Base-by-base conservation (phyloP, 2,329 filamentous ascomycete species). In the Xylaria sp. region DNA sequence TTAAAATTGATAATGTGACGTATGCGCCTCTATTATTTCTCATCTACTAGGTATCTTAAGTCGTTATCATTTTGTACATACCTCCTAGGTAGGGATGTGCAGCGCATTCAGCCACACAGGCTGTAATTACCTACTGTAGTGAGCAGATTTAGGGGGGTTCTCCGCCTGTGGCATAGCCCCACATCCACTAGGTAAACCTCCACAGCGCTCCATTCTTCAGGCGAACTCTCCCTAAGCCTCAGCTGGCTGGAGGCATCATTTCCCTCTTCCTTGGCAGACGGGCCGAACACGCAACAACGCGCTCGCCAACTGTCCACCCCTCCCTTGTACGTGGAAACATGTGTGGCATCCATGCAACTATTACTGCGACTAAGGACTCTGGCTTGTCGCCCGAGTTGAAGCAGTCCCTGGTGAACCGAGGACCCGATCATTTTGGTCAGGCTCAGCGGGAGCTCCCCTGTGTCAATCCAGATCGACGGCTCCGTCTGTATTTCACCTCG, bases 401-500 rank as follows among this genome's bases (percentile, higher is more conserved):
- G 60, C 71, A 75, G 40, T 74, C 81, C 17, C 79, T 89, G 21
- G 77, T 76, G 65, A 87, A 82, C 37, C 83, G 87, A 67, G 87
- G 86, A 0, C 87, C 86, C 1, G 87, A 89, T 70, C 82, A 88
- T 71, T 72, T 82, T 23, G 85, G 83, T 38, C 78, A 80, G 31
- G 72, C 78, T 19, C 71, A 77, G 19, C 71, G 73, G 28, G 59
- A 67, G 15, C 31, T 72, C 33, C 28, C 63, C 21, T 60, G 71
- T 68, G 50, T 70, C 66, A 61, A 70, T n/a, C 52, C 57, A 12
- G 60, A 68, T 52, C 72, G 72, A 42, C 61, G 61, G 52, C 57
- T 69, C 19, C 73, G 73, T 28, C 70, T 82, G 62, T 78, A 80
- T 68, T 90, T 96, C 72, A 85, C 87, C 12, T 95, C 94, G 6